Conservation (phyloP, 148 eudicot species). For the Amaranthus palmeri region DNA sequence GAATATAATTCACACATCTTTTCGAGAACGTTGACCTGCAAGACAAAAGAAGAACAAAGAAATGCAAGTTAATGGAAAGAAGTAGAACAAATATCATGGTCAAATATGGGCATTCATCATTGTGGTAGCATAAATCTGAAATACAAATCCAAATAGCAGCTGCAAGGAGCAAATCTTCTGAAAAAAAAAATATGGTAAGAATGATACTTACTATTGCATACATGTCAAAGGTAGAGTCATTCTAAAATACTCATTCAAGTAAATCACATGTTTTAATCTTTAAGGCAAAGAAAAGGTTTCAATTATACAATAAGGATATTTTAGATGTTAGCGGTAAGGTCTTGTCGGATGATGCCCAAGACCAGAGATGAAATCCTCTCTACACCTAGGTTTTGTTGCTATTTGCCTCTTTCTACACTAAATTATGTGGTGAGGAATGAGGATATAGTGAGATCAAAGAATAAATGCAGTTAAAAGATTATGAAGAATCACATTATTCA, state of each 20-base stretch:
- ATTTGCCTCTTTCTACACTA: no score
- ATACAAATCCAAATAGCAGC: neutral
- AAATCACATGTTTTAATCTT: neutral
- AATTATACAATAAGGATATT: neutral
- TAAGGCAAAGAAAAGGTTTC: neutral
- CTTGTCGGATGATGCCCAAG: no score
- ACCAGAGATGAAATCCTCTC: no score
- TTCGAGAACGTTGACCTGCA: slow-evolving; percentile 51
- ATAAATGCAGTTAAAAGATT: neutral
- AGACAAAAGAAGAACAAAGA: neutral
- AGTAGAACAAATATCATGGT: neutral
- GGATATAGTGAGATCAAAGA: neutral
- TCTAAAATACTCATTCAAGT: neutral
- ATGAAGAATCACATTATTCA: neutral
- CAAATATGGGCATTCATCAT: neutral
- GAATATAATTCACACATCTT: slow-evolving; percentile 36
- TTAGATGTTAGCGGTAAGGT: neutral
- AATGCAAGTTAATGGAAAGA: neutral
- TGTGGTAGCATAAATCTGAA: no score
- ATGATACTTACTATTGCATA: neutral
- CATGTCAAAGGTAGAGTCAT: neutral
- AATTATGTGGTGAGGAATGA: no score
- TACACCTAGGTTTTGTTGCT: no score
- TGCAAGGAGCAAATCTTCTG: neutral
- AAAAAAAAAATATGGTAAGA: neutral